These are phyloP conservation scores for Asterophora parasitica DNA, from an alignment of 768 basidiomycete species.

Conservation along the genomic window DNA sequence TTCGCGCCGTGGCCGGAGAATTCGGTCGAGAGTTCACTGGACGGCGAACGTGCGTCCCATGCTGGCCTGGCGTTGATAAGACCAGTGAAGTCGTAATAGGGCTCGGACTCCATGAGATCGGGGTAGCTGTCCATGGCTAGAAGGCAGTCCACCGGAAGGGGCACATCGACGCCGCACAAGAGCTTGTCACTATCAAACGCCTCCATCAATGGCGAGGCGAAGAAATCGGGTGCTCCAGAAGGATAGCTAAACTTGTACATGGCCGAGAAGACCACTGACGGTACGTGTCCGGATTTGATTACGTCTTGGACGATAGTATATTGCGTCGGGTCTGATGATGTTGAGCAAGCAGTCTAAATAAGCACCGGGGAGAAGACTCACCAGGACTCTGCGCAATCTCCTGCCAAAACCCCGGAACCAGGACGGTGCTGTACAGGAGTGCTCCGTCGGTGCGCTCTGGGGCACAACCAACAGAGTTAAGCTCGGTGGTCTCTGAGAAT, in stretches of 20 bases:
- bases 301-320: slow-evolving; percentile 69
- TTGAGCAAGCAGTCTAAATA: slow-evolving; percentile 6
- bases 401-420: slow-evolving; percentile 65
- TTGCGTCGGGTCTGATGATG: slow-evolving; percentile 51
- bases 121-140: slow-evolving; percentile 16
- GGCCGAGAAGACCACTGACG: slow-evolving; percentile 46
- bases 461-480: slow-evolving; percentile 25
- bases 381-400: slow-evolving; percentile 51
- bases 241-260: slow-evolving; percentile 53
- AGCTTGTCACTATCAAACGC: slow-evolving; percentile 13
- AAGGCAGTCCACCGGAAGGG: slow-evolving; percentile 18
- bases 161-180: slow-evolving; percentile 9
- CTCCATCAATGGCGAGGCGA: slow-evolving; percentile 11
- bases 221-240: slow-evolving; percentile 10
- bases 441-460: slow-evolving; percentile 25
- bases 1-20: slow-evolving; percentile 10
- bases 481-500: slow-evolving; percentile 44
- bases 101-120: slow-evolving; percentile 12
- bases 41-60: slow-evolving; percentile 15
- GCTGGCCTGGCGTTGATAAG: slow-evolving; percentile 4
- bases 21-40: slow-evolving; percentile 12
- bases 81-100: slow-evolving; percentile 13
- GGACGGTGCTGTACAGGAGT: slow-evolving; percentile 52
- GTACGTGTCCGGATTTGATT: slow-evolving; percentile 27
- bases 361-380: slow-evolving; percentile 24